phyloP scores from a whole-genome alignment of 106 monocot species.

The Acanthochlamys bracteata region DNA sequence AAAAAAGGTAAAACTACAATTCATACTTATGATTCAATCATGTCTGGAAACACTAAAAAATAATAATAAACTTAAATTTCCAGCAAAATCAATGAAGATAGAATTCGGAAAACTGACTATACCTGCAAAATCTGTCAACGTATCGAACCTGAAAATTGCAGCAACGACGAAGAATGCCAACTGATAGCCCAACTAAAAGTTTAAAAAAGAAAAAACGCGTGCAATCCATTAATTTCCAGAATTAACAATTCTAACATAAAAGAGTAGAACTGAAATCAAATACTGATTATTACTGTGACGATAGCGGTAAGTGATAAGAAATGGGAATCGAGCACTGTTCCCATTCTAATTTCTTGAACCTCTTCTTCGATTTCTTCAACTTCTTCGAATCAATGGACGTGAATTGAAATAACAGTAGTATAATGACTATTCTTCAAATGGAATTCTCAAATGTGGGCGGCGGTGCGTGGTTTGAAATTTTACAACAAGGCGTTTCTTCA shows the following conservation, averaged over 20 bases:
- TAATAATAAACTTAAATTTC: not conserved
- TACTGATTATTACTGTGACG: constrained; percentile 47
- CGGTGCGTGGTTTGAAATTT: not conserved
- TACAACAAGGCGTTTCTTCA: not conserved
- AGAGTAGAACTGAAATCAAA: not conserved
- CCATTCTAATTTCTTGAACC: constrained; percentile 43
- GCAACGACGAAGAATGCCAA: constrained; percentile 83
- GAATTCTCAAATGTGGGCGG: not conserved
- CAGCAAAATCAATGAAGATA: not conserved
- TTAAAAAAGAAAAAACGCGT: not conserved
- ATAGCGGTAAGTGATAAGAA: constrained; percentile 84
- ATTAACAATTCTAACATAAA: not conserved
- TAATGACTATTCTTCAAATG: not conserved
- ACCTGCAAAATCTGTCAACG: constrained; percentile 97
- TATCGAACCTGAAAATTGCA: constrained; percentile 78
- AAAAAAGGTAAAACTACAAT: no score
- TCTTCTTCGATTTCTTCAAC: no score
- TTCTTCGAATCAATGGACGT: not conserved
- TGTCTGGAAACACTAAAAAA: no score
- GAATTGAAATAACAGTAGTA: not conserved
- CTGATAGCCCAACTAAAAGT: constrained; percentile 68
- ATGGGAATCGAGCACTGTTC: constrained; percentile 64
- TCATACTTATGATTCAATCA: no score
- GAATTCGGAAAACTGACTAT: not conserved
- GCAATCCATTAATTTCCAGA: not conserved